A percentile compares a stretch with the other conserved stretches of the same genome.
Conservation (phyloP, 345 rosid genomes). For the Physaria fendleri region DNA sequence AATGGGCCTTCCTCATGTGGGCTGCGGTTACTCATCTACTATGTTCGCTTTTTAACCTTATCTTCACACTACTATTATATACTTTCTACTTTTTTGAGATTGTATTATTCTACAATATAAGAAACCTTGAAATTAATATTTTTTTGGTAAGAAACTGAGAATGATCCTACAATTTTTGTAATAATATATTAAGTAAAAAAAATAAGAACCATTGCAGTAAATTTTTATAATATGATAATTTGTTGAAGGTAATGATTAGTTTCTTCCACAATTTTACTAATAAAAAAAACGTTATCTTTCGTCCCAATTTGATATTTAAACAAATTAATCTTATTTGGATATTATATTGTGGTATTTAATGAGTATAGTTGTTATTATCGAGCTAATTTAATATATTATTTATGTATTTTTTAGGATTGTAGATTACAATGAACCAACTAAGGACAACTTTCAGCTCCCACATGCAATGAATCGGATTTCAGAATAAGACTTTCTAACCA, state of each 20-base stretch:
- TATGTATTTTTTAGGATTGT: neutral
- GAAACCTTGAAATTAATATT: neutral
- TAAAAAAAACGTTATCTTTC: neutral
- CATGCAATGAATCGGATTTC: slow-evolving; percentile 28
- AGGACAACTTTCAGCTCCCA: slow-evolving; percentile 25
- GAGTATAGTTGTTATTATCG: neutral
- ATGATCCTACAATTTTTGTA: neutral
- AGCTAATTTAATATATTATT: neutral
- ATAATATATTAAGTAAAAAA: no score
- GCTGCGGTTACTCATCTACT: slow-evolving; percentile 13
- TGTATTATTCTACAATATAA: no score
- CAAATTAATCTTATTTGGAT: neutral
- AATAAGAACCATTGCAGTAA: no score
- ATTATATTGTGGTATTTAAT: neutral
- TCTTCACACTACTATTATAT: slow-evolving; percentile 17
- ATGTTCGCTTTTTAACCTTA: slow-evolving; percentile 10
- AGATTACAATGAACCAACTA: neutral
- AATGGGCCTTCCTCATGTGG: slow-evolving; percentile 19
- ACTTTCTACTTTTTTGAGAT: slow-evolving; percentile 19
- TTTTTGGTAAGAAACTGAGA: no score
- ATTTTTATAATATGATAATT: neutral
- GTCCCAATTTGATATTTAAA: neutral
- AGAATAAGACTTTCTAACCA: slow-evolving; percentile 20
- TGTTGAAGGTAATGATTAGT: neutral
- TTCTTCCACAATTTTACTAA: neutral